Evolutionary conservation across 306 rosid species (phyloP).

Genomic region (Medicago lupulina): DNA sequence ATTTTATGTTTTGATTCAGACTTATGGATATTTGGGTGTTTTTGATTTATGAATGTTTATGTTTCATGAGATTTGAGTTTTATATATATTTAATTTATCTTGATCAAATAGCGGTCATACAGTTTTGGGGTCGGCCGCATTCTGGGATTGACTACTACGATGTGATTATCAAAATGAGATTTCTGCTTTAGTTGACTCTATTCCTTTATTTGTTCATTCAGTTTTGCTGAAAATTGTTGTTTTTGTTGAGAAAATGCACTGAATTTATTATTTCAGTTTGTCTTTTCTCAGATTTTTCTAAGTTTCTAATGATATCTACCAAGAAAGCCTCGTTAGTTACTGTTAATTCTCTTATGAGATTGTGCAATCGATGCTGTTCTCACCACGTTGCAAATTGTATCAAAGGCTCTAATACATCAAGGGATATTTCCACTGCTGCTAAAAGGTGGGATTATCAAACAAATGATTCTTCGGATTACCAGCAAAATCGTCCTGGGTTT

Average conservation of each 20-base stretch:
- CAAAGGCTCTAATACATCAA: constrained; percentile 39
- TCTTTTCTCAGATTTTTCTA: constrained; percentile 20
- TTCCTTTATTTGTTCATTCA: neutral
- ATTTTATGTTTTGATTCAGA: no score
- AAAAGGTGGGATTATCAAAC: constrained; percentile 47
- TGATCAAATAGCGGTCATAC: no score
- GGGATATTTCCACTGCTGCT: constrained; percentile 50
- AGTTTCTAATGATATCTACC: constrained; percentile 32
- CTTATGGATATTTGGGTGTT: no score
- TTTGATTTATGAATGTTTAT: no score
- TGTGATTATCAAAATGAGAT: neutral
- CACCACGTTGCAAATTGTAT: constrained; percentile 5
- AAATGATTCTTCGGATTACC: constrained; percentile 46
- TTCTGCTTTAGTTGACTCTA: neutral
- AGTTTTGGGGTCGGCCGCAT: no score
- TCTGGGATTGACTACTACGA: no score
- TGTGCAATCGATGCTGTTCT: constrained; percentile 30
- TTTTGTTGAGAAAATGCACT: constrained; percentile 1
- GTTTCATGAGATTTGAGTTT: no score
- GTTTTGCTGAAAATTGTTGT: neutral
- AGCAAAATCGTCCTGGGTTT: constrained; percentile 41
- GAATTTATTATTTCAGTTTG: neutral
- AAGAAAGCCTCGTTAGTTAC: constrained; percentile 40
- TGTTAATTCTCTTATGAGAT: constrained; percentile 39
- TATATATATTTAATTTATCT: no score